Conservation (phyloP, 768 basidiomycete species). For the Vishniacozyma victoriae region DNA sequence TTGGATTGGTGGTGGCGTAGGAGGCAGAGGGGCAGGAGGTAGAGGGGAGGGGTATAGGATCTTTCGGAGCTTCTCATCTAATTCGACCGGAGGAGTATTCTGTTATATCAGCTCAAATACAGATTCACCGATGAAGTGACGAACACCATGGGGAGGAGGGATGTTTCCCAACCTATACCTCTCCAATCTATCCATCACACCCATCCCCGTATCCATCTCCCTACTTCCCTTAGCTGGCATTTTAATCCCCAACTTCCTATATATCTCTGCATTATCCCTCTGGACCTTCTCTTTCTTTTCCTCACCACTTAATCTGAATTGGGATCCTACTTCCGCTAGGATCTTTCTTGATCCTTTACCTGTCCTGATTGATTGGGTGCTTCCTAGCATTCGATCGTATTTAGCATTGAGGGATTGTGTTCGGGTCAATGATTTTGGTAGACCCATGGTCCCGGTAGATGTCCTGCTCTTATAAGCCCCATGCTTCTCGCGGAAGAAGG, state of each 20-base stretch:
- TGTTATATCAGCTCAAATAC: too few relatives aligned
- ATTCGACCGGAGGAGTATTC: too few relatives aligned
- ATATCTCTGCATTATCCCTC: not conserved
- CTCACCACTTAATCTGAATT: not conserved
- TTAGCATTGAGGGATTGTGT: slow-evolving; percentile 3
- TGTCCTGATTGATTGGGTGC: not conserved
- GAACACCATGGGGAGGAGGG: too few relatives aligned
- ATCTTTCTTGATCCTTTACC: not conserved
- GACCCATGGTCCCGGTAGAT: not conserved
- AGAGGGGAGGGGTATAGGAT: not conserved
- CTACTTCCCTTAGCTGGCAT: too few relatives aligned
- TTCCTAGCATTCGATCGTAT: slow-evolving; percentile 1
- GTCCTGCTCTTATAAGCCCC: too few relatives aligned
- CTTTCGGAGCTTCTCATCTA: not conserved
- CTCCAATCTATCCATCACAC: too few relatives aligned
- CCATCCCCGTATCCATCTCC: too few relatives aligned
- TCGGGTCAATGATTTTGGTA: not conserved
- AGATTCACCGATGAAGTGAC: too few relatives aligned
- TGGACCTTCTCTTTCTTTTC: not conserved
- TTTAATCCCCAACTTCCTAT: not conserved
- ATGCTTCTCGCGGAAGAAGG: not conserved
- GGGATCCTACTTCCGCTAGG: not conserved
- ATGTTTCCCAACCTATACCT: too few relatives aligned
- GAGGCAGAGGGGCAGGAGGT: too few relatives aligned
- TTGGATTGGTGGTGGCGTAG: too few relatives aligned